Evolutionary conservation across 805 yeast species (phyloP).

Genomic region (Starmera pachycereana): DNA sequence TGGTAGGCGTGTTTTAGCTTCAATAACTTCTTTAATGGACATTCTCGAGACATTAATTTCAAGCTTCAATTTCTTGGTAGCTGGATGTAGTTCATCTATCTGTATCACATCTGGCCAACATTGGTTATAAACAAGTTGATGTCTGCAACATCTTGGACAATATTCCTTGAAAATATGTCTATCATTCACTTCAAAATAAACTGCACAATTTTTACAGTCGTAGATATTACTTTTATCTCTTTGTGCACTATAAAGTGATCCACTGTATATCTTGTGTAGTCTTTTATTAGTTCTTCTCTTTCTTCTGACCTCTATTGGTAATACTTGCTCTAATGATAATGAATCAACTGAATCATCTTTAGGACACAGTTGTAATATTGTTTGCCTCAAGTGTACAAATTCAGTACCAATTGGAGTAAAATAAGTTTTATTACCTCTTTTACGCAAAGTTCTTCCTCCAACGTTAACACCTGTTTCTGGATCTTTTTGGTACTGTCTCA

Average conservation of each 20-base stretch:
- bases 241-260: constrained; percentile 5
- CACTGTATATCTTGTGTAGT: constrained; percentile 14
- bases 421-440: too few species aligned
- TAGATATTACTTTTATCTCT: constrained; percentile 5
- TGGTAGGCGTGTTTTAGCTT: background rate
- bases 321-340: background rate
- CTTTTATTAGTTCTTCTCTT: constrained; percentile 7
- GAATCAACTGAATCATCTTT: constrained; percentile 9
- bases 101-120: constrained; percentile 18
- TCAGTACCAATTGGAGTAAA: background rate
- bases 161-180: constrained; percentile 5
- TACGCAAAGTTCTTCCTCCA: too few species aligned
- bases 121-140: constrained; percentile 13
- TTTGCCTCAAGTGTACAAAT: background rate
- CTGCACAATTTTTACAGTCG: constrained; percentile 22
- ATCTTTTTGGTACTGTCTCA: background rate
- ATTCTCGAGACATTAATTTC: constrained; percentile 1
- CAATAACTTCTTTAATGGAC: constrained; percentile 4
- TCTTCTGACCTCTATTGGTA: background rate
- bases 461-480: too few species aligned
- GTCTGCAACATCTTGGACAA: constrained; percentile 20
- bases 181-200: constrained; percentile 11
- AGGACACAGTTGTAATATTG: constrained; percentile 2
- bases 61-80: background rate
- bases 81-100: background rate